These are phyloP conservation scores for Purpureocillium lavendulum DNA, from an alignment of 2,329 filamentous ascomycete genomes.

Conservation along the genomic window DNA sequence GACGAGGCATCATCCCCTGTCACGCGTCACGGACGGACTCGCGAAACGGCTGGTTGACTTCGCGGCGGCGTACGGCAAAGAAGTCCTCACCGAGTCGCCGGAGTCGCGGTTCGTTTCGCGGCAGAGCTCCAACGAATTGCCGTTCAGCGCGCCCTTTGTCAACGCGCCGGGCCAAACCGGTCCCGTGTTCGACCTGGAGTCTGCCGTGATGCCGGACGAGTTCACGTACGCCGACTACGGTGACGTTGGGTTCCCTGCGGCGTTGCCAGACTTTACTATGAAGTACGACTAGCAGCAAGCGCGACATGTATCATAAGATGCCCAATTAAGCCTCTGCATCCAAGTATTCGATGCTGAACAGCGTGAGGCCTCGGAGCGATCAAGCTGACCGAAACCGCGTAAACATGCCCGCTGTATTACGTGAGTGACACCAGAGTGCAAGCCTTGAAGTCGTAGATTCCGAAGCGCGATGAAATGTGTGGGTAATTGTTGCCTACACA, in stretches of 20 bases:
- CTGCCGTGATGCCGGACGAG: not conserved
- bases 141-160: not conserved
- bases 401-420: too few species aligned
- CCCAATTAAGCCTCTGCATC: not conserved
- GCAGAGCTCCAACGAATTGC: not conserved
- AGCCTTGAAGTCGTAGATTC: too few species aligned
- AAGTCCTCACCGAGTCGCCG: not conserved
- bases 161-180: not conserved
- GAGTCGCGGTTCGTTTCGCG: not conserved
- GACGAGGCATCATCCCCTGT: not conserved
- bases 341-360: too few species aligned
- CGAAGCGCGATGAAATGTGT: too few species aligned
- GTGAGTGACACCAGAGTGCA: too few species aligned
- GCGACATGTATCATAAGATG: too few species aligned
- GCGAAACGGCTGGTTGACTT: slow-evolving; percentile 3
- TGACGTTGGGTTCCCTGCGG: not conserved
- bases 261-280: not conserved
- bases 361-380: too few species aligned
- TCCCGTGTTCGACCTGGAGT: not conserved
- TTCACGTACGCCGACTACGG: not conserved
- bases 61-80: slow-evolving; percentile 2
- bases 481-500: too few species aligned
- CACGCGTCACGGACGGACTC: not conserved
- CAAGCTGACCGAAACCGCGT: too few species aligned
- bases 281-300: not conserved